Conservation (phyloP, 345 rosid genomes). For the Microcos paniculata region DNA sequence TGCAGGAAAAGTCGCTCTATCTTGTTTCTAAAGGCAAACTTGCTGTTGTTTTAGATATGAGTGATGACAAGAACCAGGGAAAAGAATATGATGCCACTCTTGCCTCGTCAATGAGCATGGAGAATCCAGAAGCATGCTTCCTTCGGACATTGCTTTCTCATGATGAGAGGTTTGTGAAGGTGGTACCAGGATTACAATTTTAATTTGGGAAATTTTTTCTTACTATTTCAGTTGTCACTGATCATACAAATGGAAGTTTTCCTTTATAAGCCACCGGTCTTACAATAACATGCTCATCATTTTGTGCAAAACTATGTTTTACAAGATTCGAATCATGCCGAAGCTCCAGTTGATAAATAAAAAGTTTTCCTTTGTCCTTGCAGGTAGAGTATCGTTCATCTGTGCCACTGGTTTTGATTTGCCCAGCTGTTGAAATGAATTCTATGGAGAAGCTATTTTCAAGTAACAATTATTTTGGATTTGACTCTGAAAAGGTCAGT, state of each 20-base stretch:
- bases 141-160: conserved; percentile 43
- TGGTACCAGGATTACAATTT: conserved; percentile 22
- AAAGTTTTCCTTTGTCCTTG: not conserved
- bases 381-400: conserved; percentile 71
- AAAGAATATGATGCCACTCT: conserved; percentile 22
- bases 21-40: conserved; percentile 64
- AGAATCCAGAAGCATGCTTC: conserved; percentile 21
- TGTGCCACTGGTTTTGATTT: conserved; percentile 62
- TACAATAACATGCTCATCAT: not conserved
- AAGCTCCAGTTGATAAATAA: not conserved
- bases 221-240: not conserved
- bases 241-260: not conserved
- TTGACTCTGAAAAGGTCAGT: conserved; percentile 70
- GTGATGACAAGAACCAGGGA: conserved; percentile 28
- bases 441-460: conserved; percentile 44
- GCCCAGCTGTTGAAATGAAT: conserved; percentile 43
- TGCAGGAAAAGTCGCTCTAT: conserved; percentile 48
- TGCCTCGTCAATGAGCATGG: conserved; percentile 26
- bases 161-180: conserved; percentile 56
- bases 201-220: conserved; percentile 12
- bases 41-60: conserved; percentile 54
- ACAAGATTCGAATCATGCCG: not conserved
- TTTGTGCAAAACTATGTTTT: not conserved
- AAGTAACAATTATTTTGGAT: conserved; percentile 62
- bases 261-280: not conserved